These are phyloP conservation scores for Pisolithus tinctorius DNA, from an alignment of 768 basidiomycete genomes.

Conservation along the genomic window DNA sequence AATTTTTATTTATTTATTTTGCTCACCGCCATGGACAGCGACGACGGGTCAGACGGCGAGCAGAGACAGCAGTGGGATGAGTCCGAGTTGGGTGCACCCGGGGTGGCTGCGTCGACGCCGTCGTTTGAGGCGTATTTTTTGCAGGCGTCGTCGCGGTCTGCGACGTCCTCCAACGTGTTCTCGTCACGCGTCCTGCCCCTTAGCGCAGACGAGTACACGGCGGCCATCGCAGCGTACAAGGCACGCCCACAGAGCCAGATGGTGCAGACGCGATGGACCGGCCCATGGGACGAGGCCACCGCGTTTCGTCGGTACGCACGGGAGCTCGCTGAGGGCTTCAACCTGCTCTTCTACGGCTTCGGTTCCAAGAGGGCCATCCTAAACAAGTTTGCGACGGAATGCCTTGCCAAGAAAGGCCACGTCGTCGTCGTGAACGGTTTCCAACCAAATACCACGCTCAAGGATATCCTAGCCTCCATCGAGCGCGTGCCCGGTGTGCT, in stretches of 20 bases:
- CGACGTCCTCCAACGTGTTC: conserved; percentile 77
- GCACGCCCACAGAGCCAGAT: conserved; percentile 7
- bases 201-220: conserved; percentile 52
- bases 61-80: conserved; percentile 8
- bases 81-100: conserved; percentile 4
- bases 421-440: conserved; percentile 77
- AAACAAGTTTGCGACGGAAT: conserved; percentile 62
- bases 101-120: conserved; percentile 29
- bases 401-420: conserved; percentile 55
- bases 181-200: conserved; percentile 69
- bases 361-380: conserved; percentile 80
- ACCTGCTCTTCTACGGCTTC: conserved; percentile 80
- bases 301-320: conserved; percentile 56
- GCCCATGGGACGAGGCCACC: conserved; percentile 8
- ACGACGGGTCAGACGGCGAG: conserved; percentile 27
- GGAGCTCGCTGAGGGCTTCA: conserved; percentile 82
- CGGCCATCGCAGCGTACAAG: conserved; percentile 24
- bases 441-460: conserved; percentile 59
- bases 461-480: conserved; percentile 60
- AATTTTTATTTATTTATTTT: conserved; percentile 10
- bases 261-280: conserved; percentile 15
- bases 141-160: conserved; percentile 50
- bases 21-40: conserved; percentile 9
- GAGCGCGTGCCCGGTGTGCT: conserved; percentile 30
- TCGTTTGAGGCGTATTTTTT: conserved; percentile 86